Evolutionary conservation across 352 stramenopile species (phyloP).

Genomic region (Pythium myriotylum): DNA sequence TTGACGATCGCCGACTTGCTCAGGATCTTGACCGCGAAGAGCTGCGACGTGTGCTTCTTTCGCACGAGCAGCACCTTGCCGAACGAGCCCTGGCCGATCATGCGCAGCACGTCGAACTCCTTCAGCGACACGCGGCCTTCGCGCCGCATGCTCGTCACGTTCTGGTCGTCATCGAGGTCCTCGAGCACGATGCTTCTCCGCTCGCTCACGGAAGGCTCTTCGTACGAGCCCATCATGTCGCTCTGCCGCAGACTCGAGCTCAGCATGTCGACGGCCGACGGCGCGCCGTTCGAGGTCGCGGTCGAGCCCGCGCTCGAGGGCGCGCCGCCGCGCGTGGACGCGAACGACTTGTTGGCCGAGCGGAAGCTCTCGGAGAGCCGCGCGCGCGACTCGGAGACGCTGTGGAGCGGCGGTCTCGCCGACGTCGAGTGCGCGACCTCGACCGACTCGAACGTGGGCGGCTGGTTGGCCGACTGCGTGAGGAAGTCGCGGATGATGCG

Average conservation of each 20-base stretch:
- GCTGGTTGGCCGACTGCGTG: conserved; percentile 76
- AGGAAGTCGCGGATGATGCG: conserved; percentile 75
- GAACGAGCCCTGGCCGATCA: conserved; percentile 93
- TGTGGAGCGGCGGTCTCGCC: conserved; percentile 47
- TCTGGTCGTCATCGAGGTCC: conserved; percentile 67
- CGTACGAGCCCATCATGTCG: conserved; percentile 32
- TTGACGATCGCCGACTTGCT: conserved; percentile 79
- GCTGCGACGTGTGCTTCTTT: conserved; percentile 74
- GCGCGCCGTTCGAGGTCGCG: not conserved
- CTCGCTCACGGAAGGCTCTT: conserved; percentile 16
- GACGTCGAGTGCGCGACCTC: conserved; percentile 30
- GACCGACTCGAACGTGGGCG: conserved; percentile 63
- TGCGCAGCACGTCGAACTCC: conserved; percentile 89
- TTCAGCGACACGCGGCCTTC: conserved; percentile 62
- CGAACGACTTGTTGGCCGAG: conserved; percentile 24
- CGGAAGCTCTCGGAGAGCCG: conserved; percentile 13
- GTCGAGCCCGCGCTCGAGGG: not conserved
- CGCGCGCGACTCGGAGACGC: conserved; percentile 59
- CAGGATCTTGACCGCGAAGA: conserved; percentile 87
- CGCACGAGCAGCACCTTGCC: conserved; percentile 91
- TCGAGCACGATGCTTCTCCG: conserved; percentile 67
- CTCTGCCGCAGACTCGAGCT: conserved; percentile 46
- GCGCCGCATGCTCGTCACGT: conserved; percentile 29
- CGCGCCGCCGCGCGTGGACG: conserved; percentile 8
- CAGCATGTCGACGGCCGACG: conserved; percentile 40